Evolutionary conservation across 2,329 filamentous ascomycete species (phyloP), one percentile per base, ranked within the genome.

Genomic region (Didymella exigua): DNA sequence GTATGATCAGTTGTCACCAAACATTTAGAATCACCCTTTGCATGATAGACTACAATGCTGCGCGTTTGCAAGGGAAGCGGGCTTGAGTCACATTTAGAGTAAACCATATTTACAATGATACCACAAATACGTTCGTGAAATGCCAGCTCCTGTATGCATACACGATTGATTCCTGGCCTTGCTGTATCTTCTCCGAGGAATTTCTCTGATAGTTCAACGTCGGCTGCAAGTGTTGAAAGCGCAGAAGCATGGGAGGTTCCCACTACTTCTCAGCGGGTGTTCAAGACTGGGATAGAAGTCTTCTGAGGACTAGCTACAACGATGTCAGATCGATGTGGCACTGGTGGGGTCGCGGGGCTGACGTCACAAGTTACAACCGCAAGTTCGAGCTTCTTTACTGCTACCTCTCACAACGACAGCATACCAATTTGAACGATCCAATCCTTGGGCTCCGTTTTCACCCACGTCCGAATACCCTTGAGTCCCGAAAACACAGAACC

Each of bases 1-100:
- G 73, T 96, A 93, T 65, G 92, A 97, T 76, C 83, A 91, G 60
- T 79, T 97, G 57, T 91, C 91, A 43, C 92, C 92, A 2, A 96
- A 96, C 78, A 86, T 96, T 61, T 96, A 40, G 11, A 11, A 4
- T 19, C 30, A n/a, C 10, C 2, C 23, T 10, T 21, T 10, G 1
- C 16, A 14, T 10, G 14, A 18, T 37, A 48, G 24, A 48, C 19
- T 13, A 16, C 9, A 10, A 7, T 16, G 14, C 21, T 21, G n/a
- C 6, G n/a, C 11, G 24, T 9, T 33, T 29, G 30, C n/a, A 14
- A 14, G 13, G 18, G 9, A 18, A 5, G 11, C 10, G n/a, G 27
- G 11, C n/a, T 13, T 9, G 3, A n/a, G 27, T 31, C 1, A 21
- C 11, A 21, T 1, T 3, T 13, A 29, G 16, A 16, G 16, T 24